Base-by-base conservation (phyloP, 73 alveolate species). In the Blepharisma japonicum region DNA sequence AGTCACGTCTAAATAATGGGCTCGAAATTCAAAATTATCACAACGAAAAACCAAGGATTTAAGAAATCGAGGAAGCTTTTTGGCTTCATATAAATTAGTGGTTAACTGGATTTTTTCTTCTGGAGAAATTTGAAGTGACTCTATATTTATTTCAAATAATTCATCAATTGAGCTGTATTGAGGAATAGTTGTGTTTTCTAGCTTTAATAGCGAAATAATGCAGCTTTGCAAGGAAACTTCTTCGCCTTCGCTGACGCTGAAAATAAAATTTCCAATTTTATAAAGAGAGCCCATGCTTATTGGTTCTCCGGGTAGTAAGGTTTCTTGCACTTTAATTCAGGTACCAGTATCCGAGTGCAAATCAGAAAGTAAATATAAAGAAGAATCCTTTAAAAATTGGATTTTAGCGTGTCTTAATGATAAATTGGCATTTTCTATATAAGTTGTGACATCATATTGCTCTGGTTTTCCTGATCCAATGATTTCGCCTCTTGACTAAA, bases 401-500 rank as follows among this genome's bases (percentile, higher is more conserved):
- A 70, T 70, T 14, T 9, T 45, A 70, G 71, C 11, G 42, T 70
- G 80, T 9, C 11, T 39, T 39, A 9, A 14, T 14, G 56, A 39
- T 70, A 70, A 70, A 25, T 25, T 45, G 14, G 68, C 56, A 45
- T 70, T 47, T 70, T 70, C 80, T 45, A 70, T 70, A 18, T 45
- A 70, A 70, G 66, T 39, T n/a, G 80, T 45, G 14, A 54, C n/a
- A n/a, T 25, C 47, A 25, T 14, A 5, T 5, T 18, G 47, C 11
- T 61, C 74, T 18, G 80, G 80, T 18, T 70, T 25, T 0, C 80
- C 66, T 18, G 55, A 18, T 0, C 80, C 80, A 14, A 70, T 45
- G 14, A 9, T 25, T 70, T 39, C 66, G 27, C 68, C 68, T 38
- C 27, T 54, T 70, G 11, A 8, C 74, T 61, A 4, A 61, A 8